A percentile compares a stretch with the other conserved stretches of the same genome.
phyloP scores from a whole-genome alignment of 495 filamentous ascomycete species.

The Penicillium nucicola region DNA sequence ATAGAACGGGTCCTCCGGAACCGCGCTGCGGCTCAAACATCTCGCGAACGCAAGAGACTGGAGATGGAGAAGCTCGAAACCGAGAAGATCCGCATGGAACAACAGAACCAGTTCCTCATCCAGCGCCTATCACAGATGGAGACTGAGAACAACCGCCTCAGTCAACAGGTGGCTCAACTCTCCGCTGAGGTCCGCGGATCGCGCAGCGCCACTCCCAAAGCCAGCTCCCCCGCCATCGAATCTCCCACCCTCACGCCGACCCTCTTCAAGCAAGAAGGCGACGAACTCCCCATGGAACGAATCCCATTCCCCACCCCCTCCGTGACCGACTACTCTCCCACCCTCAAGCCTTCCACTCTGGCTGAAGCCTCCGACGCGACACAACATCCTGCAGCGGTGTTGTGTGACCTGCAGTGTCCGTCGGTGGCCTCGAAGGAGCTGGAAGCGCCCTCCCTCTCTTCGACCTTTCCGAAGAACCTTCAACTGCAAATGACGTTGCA shows the following conservation, averaged over 20 bases:
- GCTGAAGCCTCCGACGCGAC: slow-evolving; percentile 81
- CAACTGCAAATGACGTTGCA: slow-evolving; percentile 43
- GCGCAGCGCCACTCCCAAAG: slow-evolving; percentile 39
- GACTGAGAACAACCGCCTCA: slow-evolving; percentile 61
- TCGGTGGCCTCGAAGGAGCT: slow-evolving; percentile 63
- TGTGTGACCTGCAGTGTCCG: slow-evolving; percentile 99
- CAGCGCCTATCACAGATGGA: slow-evolving; percentile 60
- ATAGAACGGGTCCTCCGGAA: slow-evolving; percentile 97
- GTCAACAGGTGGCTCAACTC: slow-evolving; percentile 63
- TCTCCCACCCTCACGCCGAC: slow-evolving; percentile 48
- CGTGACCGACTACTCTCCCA: slow-evolving; percentile 48
- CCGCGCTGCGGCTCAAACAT: slow-evolving; percentile 92
- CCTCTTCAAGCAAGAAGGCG: slow-evolving; percentile 55
- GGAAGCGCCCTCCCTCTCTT: slow-evolving; percentile 53
- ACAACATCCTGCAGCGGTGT: slow-evolving; percentile 99
- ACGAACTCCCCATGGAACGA: slow-evolving; percentile 46
- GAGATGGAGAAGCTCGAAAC: slow-evolving; percentile 88
- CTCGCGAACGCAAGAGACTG: slow-evolving; percentile 88
- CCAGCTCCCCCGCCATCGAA: slow-evolving; percentile 33
- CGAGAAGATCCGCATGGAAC: slow-evolving; percentile 63
- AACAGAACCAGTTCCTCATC: slow-evolving; percentile 69
- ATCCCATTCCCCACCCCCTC: slow-evolving; percentile 50
- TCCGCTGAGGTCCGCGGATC: slow-evolving; percentile 56
- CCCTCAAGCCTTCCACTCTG: slow-evolving; percentile 49
- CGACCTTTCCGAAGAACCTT: slow-evolving; percentile 47